Evolutionary conservation across 257 asterid genomes (phyloP), one percentile per base, ranked within the genome.

Genomic region (Solanum appendiculatum): DNA sequence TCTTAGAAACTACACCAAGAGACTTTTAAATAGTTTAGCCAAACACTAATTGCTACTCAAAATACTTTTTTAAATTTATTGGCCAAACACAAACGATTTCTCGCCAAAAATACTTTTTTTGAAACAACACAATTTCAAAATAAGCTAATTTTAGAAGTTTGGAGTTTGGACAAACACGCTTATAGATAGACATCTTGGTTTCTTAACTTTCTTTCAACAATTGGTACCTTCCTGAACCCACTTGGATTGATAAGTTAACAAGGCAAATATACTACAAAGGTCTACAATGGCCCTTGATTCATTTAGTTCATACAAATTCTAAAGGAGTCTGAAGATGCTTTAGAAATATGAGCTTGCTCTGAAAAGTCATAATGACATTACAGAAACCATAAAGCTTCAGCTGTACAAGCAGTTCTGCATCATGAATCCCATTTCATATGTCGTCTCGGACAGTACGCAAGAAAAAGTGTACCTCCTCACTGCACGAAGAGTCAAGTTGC

Each of bases 401-500:
- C 82, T 73, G 51, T 73, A 37, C 82, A 73, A 73, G 82, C 54
- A 73, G 20, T 37, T 37, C 51, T 10, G 51, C 81, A 72, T 72
- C 31, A 72, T 72, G 81, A 72, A 72, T 10, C n/a, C 81, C 48
- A 36, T 72, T 72, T 6, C 81, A 72, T 72, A 34, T 72, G 25
- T 72, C n/a, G 16, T 36, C 27, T 34, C 15, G 25, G 29, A 72
- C 87, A 86, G 82, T 86, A 86, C 77, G 85, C 89, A 88, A 89
- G 89, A 91, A 90, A 89, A 58, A 72, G 78, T 87, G 86, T 85
- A 82, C 90, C 84, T 78, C 89, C 91, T 88, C 85, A 56, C 70
- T 87, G 86, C 86, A 81, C 82, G 56, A 63, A 74, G 60, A 63
- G 81, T 56, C 86, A n/a, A 46, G 64, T 66, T 15, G 88, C 90